phyloP scores from a whole-genome alignment of 176 grass and related monocot genomes.

The Cenchrus purpureus region DNA sequence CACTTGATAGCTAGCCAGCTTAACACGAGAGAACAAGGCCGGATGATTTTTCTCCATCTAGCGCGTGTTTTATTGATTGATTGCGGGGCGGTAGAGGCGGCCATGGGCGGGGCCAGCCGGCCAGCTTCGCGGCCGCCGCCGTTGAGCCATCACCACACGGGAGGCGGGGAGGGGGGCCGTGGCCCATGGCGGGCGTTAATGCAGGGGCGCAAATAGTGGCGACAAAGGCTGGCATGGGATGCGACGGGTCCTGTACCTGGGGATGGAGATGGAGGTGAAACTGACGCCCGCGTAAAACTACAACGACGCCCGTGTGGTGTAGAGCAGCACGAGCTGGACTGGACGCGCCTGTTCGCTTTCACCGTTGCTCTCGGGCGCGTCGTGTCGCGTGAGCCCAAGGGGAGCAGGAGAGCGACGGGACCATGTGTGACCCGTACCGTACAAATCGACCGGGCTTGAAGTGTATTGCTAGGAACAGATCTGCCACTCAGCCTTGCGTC shows the following conservation, averaged over 20 bases:
- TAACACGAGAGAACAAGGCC: too few relatives aligned
- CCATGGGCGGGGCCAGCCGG: neutral
- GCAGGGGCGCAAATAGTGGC: constrained; percentile 27
- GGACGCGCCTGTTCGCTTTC: constrained; percentile 5
- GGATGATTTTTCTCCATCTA: neutral
- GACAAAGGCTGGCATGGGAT: constrained; percentile 30
- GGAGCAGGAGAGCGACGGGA: neutral
- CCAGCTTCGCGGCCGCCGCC: neutral
- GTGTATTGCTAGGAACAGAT: neutral
- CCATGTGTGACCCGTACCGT: neutral
- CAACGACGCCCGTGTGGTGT: too few relatives aligned
- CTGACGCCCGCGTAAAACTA: neutral
- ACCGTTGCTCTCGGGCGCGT: neutral
- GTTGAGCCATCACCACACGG: constrained; percentile 35
- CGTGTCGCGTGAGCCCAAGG: neutral
- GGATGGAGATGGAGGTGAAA: constrained; percentile 7
- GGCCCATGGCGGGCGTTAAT: constrained; percentile 24
- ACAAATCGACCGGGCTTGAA: neutral
- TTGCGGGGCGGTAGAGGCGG: neutral
- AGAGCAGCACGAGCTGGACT: too few relatives aligned
- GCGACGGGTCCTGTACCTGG: constrained; percentile 31
- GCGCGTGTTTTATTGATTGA: neutral
- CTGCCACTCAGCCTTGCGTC: neutral
- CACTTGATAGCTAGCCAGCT: neutral
- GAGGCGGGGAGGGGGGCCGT: neutral